Percentiles rank a stretch among this genome's conserved stretches.
Conservation (phyloP, 345 rosid species). For the Syzygium aromaticum region DNA sequence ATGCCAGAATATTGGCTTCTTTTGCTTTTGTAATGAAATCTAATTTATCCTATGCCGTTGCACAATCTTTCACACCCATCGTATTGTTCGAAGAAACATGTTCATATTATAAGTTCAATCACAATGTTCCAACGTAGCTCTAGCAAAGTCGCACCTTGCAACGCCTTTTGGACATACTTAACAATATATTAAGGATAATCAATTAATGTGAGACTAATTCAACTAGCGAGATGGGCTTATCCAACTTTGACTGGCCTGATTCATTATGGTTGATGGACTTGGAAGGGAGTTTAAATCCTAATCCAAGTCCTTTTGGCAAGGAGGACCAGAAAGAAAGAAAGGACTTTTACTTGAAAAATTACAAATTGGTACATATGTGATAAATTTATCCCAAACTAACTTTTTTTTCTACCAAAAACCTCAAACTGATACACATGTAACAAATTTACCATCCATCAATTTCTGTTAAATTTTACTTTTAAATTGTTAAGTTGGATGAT, state of each 20-base stretch:
- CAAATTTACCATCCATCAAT: no score
- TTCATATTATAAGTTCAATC: neutral
- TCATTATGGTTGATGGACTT: neutral
- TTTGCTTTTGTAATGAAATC: neutral
- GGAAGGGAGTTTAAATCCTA: neutral
- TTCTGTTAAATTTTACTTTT: no score
- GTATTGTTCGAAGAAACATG: neutral
- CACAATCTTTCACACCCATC: neutral
- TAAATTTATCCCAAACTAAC: no score
- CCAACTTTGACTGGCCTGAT: neutral
- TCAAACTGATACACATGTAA: no score
- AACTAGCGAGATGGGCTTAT: neutral
- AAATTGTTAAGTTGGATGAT: no score
- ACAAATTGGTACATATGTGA: no score
- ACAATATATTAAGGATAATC: neutral
- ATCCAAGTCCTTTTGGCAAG: neutral
- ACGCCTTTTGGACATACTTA: neutral
- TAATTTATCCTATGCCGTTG: neutral
- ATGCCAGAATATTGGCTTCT: neutral
- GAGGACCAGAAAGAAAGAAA: neutral
- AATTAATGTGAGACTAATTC: neutral
- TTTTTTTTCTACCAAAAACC: neutral
- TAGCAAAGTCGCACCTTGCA: neutral
- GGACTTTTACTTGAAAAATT: no score
- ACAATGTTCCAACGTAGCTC: neutral